Base-by-base conservation (phyloP, 768 basidiomycete genomes). In the Collybia sordida region DNA sequence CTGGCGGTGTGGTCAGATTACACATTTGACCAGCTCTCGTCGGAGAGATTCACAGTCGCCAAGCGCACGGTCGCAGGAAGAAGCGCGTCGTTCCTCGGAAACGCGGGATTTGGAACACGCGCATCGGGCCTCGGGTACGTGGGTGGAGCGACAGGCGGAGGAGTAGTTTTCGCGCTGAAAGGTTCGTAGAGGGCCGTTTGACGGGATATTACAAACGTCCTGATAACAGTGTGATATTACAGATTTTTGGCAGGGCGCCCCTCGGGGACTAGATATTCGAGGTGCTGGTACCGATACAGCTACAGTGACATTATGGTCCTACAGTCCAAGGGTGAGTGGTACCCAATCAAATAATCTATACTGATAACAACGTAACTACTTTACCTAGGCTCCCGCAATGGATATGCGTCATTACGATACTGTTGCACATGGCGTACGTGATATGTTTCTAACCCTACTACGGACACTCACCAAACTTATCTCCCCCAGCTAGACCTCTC, bases 231-330 rank as follows among this genome's bases (percentile, higher is more conserved):
- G 12, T 18, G 24, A 28, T 35, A n/a, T 48, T 6, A 14, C 31
- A 71, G 71, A 72, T 42, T 72, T 72, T 44, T 71, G 70, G 71
- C 67, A 72, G 55, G 65, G 66, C 17, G 64, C 68, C 3, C 70
- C 70, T 0, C 59, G 67, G 42, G 64, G 67, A 3, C 42, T 72
- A 25, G 70, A 72, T 38, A 70, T 72, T 42, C 58, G 71, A 11
- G 60, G 60, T 38, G 68, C 67, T 14, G 68, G 58, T 9, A 59
- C 57, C 6, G 54, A 64, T 34, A 58, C 43, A 3, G 65, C 60
- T 5, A 64, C 63, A 0, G 62, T 67, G 3, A 71, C 69, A 12
- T 31, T 71, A 5, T 72, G 71, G 71, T 70, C 71, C 6, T 72
- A 69, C 52, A 68, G 65, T 59, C 71, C 70, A 8, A 59, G 65